phyloP scores from a whole-genome alignment of 257 asterid species.

The Rehmannia glutinosa region DNA sequence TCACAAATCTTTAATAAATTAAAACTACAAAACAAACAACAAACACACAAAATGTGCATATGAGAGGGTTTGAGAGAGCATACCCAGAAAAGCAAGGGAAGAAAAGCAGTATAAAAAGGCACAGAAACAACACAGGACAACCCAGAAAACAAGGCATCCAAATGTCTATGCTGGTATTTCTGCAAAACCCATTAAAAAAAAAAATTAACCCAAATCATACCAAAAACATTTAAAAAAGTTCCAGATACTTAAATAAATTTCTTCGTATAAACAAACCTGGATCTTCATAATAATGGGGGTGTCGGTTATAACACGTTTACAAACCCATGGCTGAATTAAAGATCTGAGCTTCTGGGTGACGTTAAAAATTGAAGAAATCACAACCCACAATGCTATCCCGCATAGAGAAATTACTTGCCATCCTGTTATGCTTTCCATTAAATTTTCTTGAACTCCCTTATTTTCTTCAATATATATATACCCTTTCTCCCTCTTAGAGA shows the following conservation, averaged over 20 bases:
- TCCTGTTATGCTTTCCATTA: constrained; percentile 53
- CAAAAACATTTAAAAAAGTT: not conserved
- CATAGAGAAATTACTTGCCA: constrained; percentile 60
- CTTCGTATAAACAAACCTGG: constrained; percentile 52
- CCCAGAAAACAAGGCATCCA: constrained; percentile 82
- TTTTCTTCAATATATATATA: no score
- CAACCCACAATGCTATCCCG: constrained; percentile 66
- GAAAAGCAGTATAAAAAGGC: constrained; percentile 94
- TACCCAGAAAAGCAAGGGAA: constrained; percentile 98
- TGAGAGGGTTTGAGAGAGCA: constrained; percentile 3
- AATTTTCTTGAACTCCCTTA: no score
- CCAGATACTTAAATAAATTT: not conserved
- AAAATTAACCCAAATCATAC: not conserved
- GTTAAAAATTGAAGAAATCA: constrained; percentile 58
- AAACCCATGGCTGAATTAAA: constrained; percentile 70
- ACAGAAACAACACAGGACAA: constrained; percentile 90
- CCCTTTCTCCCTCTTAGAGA: no score
- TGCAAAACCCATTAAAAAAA: constrained; percentile 35
- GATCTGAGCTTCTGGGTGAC: constrained; percentile 76
- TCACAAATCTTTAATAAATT: not conserved
- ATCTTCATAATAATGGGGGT: constrained; percentile 66
- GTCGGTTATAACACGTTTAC: constrained; percentile 41
- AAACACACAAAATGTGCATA: not conserved
- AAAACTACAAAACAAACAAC: not conserved
- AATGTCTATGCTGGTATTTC: constrained; percentile 53